Evolutionary conservation across 495 filamentous ascomycete species (phyloP), one percentile per base, ranked within the genome.

Genomic region (Penicillium subrubescens): DNA sequence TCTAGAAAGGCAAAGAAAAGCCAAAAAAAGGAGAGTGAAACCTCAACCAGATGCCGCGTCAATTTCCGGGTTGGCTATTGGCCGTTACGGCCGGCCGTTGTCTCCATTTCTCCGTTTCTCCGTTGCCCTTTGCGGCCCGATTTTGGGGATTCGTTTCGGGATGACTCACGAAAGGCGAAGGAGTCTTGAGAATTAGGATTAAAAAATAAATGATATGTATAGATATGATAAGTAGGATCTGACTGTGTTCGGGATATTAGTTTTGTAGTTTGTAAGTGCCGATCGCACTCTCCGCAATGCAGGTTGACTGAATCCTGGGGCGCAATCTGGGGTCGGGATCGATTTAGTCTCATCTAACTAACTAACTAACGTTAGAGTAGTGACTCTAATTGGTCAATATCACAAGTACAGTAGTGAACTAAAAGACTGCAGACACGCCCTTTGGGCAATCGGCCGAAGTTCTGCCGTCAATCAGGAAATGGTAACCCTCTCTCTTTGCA

Each of bases 381-480:
- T 10, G 10, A 37, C 35, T 3, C 10, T 14, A 1, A 11, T 37
- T 37, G 35, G 12, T 12, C 35, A 12, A 37, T 3, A 3, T 3
- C 1, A 12, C 8, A 12, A 11, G 12, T 37, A 37, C 8, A 37
- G 35, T 33, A 33, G 31, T 35, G 43, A 23, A 33, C n/a, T 29
- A 8, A 11, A 27, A 15, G 8, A 5, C 2, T 11, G 17, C 39
- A 15, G 44, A 2, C 27, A 21, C 39, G 35, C 34, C 15, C n/a
- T 29, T 41, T 10, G 48, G 33, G 21, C 23, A 54, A 54, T 25
- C n/a, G 19, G 19, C 59, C 59, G 59, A 61, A 48, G 59, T 61
- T 61, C 59, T 61, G 21, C 59, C 59, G 59, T 12, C 14, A 33
- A n/a, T 41, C 2, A 1, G 59, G 59, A 27, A 61, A 43, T 21